Evolutionary conservation across 2,329 filamentous ascomycete genomes (phyloP).

Genomic region (Thyridium curvatum): DNA sequence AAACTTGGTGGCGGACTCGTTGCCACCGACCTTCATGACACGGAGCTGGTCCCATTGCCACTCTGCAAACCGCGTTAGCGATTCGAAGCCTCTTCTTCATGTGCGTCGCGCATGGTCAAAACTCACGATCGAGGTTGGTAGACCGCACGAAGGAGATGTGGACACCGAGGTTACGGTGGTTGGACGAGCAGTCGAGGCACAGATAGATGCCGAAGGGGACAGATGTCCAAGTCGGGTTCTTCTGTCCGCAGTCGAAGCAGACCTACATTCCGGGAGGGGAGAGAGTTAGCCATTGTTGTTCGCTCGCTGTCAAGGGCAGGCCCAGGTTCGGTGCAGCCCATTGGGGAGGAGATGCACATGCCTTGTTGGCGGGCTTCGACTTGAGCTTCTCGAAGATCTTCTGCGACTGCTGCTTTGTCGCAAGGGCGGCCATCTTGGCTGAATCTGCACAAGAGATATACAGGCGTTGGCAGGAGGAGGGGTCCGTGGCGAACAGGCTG

Average conservation of each 20-base stretch:
- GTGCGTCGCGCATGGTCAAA: conserved; percentile 2
- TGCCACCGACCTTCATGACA: conserved; percentile 96
- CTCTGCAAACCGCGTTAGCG: conserved; percentile 41
- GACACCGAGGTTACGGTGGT: conserved; percentile 95
- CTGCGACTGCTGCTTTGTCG: conserved; percentile 90
- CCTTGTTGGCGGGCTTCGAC: conserved; percentile 90
- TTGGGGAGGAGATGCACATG: conserved; percentile 34
- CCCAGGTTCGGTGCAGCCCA: neutral
- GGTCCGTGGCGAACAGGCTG: no score
- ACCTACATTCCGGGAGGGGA: conserved; percentile 46
- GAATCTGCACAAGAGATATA: neutral
- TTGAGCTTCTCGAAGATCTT: conserved; percentile 98
- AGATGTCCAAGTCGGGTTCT: conserved; percentile 98
- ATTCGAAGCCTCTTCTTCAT: neutral
- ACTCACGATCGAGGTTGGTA: conserved; percentile 94
- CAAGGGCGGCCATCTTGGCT: conserved; percentile 56
- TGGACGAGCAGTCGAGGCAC: conserved; percentile 93
- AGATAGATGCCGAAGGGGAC: conserved; percentile 95
- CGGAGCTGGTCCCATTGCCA: conserved; percentile 99
- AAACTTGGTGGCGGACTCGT: conserved; percentile 96
- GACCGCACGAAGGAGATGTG: conserved; percentile 99
- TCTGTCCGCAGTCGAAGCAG: conserved; percentile 97
- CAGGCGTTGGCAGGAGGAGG: no score
- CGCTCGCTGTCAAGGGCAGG: neutral
- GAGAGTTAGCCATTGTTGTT: conserved; percentile 10